Percentiles rank a stretch among this genome's conserved stretches.
These are phyloP conservation scores for Strigomonas culicis DNA, from an alignment of 208 protist species.

Conservation along the genomic window DNA sequence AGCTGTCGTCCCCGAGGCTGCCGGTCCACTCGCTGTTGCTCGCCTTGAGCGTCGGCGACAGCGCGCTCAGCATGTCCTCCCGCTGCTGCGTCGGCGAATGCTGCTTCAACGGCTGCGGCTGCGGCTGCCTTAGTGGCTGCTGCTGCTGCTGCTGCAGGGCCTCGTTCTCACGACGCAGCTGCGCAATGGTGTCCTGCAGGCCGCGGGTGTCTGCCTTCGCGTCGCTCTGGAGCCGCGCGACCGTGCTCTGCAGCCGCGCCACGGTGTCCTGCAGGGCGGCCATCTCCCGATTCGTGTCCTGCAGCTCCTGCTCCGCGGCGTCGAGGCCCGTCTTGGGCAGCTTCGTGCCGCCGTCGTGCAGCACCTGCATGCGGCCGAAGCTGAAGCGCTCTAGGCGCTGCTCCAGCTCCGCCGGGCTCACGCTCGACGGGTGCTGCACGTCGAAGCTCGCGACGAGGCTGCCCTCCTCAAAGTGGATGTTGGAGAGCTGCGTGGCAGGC, in stretches of 20 bases:
- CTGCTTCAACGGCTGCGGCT: too few relatives aligned
- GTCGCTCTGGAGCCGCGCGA: slow-evolving; percentile 10
- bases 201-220: slow-evolving; percentile 4
- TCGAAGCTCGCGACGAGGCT: slow-evolving; percentile 30
- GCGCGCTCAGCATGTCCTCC: not conserved
- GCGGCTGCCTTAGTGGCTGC: not conserved
- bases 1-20: not conserved
- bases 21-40: not conserved
- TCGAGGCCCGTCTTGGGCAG: slow-evolving; percentile 33
- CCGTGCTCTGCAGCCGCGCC: slow-evolving; percentile 12
- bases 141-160: slow-evolving; percentile 7
- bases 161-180: slow-evolving; percentile 24
- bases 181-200: slow-evolving; percentile 21
- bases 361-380: slow-evolving; percentile 29
- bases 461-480: slow-evolving; percentile 21
- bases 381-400: slow-evolving; percentile 33
- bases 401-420: slow-evolving; percentile 29
- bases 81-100: too few relatives aligned
- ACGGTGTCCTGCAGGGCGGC: slow-evolving; percentile 22
- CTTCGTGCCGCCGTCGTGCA: slow-evolving; percentile 29
- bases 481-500: slow-evolving; percentile 29
- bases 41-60: too few relatives aligned
- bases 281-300: slow-evolving; percentile 12
- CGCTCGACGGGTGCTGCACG: slow-evolving; percentile 32
- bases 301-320: slow-evolving; percentile 44